Evolutionary conservation across 495 filamentous ascomycete species (phyloP), one percentile per base, ranked within the genome.

Genomic region (Hypoxylon fragiforme): DNA sequence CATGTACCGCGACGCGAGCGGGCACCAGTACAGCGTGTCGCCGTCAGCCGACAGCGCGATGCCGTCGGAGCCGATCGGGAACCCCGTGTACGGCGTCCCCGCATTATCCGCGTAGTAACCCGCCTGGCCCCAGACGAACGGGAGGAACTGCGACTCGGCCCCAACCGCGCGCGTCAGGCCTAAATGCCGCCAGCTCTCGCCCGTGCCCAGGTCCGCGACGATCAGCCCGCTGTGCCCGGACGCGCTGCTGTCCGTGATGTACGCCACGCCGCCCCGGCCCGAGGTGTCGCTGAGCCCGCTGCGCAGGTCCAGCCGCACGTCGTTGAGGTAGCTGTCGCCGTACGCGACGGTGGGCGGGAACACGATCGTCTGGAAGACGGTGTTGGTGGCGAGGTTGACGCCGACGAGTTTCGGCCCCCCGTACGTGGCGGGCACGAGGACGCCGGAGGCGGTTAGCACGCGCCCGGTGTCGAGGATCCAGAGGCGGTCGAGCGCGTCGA

Each of bases 401-500:
- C 71, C 67, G 34, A 77, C 51, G 19, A 78, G 63, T 50, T 77
- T 78, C 0, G 72, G 73, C 0, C 76, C 74, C 32, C 74, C 74
- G 54, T 68, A 64, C 6, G 61, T 64, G 1, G 73, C 45, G 1
- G 58, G 51, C 3, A 77, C 67, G 3, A 72, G 68, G 2, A 66
- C 68, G n/a, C 64, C 69, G 40, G 74, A 63, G 5, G 58, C 65
- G 19, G 66, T 71, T 13, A 64, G 55, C 1, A 69, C 72, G 3
- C 73, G 67, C 5, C 75, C 75, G n/a, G 71, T 76, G 42, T 79
- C 76, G 15, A 78, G 69, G 34, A 77, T 68, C 75, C 75, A 77
- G 24, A 77, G 64, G 2, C 75, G 65, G 62, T 78, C 69, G 7
- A 60, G 34, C 7, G 74, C 39, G 45, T 78, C 74, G 18, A 79